Percentiles rank a stretch among this genome's conserved stretches.
Conservation (phyloP, 495 filamentous ascomycete genomes). For the Podospora pseudoanserina region DNA sequence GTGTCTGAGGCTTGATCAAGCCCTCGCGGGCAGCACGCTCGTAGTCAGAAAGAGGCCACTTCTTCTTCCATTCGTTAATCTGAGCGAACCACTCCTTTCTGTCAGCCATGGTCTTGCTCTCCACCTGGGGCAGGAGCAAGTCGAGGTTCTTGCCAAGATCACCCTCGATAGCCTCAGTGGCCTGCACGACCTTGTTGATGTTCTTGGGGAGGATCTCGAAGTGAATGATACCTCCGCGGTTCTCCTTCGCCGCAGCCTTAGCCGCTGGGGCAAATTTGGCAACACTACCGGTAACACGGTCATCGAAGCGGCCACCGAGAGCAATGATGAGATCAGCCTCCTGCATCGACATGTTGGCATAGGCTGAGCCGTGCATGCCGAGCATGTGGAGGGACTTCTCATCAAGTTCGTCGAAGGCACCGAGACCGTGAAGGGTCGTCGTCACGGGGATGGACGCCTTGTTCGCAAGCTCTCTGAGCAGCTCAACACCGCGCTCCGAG, state of each 20-base stretch:
- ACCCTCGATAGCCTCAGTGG: slow-evolving; percentile 75
- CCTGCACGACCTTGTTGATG: slow-evolving; percentile 83
- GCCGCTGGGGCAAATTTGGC: slow-evolving; percentile 66
- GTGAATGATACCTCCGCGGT: slow-evolving; percentile 73
- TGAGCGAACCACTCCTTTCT: slow-evolving; percentile 83
- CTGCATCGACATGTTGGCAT: slow-evolving; percentile 77
- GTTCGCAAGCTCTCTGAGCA: slow-evolving; percentile 66
- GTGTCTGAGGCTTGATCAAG: slow-evolving; percentile 81
- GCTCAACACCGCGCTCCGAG: slow-evolving; percentile 59
- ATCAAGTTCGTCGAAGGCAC: slow-evolving; percentile 73
- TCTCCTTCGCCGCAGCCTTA: slow-evolving; percentile 62
- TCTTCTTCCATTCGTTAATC: slow-evolving; percentile 83
- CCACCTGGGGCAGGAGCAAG: slow-evolving; percentile 65
- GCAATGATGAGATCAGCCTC: slow-evolving; percentile 75
- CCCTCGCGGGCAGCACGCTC: slow-evolving; percentile 65
- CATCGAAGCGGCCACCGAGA: slow-evolving; percentile 72
- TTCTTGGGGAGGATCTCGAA: slow-evolving; percentile 84
- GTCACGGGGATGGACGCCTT: slow-evolving; percentile 74
- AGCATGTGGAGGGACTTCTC: slow-evolving; percentile 77
- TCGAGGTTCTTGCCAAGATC: slow-evolving; percentile 69
- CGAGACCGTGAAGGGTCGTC: slow-evolving; percentile 73
- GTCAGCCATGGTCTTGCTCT: slow-evolving; percentile 51
- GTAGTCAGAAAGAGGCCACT: slow-evolving; percentile 72
- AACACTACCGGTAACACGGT: slow-evolving; percentile 66
- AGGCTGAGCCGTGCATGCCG: slow-evolving; percentile 77